Evolutionary conservation across 768 basidiomycete species (phyloP).

Genomic region (Collybia mongolica): DNA sequence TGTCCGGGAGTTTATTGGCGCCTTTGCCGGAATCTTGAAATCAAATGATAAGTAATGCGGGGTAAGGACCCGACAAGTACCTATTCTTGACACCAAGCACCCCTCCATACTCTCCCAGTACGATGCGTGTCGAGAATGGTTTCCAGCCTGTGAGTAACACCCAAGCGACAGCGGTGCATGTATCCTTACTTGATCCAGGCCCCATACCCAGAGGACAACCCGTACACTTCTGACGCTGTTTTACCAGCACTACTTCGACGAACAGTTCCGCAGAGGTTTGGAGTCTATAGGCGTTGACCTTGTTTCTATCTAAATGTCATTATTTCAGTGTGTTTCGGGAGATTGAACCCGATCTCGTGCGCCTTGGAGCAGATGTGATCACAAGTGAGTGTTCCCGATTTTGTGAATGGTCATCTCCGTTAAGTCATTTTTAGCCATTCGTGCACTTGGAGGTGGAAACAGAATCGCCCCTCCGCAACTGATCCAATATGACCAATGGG

Average conservation of each 20-base stretch:
- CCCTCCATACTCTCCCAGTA: not conserved
- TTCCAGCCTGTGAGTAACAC: slow-evolving; percentile 50
- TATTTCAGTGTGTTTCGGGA: slow-evolving; percentile 39
- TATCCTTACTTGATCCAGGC: slow-evolving; percentile 27
- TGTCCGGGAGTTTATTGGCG: not conserved
- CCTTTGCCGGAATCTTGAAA: slow-evolving; percentile 3
- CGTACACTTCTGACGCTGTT: slow-evolving; percentile 60
- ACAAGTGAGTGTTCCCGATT: slow-evolving; percentile 35
- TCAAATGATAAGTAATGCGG: slow-evolving; percentile 5
- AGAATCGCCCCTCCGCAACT: slow-evolving; percentile 50
- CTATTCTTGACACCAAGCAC: not conserved
- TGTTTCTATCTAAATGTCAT: not conserved
- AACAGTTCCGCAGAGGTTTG: slow-evolving; percentile 45
- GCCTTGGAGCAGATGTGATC: slow-evolving; percentile 55
- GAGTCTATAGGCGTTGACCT: slow-evolving; percentile 1
- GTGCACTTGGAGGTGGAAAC: slow-evolving; percentile 42
- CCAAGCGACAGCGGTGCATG: not conserved
- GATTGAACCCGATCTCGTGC: slow-evolving; percentile 59
- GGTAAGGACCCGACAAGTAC: not conserved
- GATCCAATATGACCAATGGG: slow-evolving; percentile 76
- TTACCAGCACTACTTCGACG: slow-evolving; percentile 61
- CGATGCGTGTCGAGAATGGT: slow-evolving; percentile 66
- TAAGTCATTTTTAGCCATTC: slow-evolving; percentile 41
- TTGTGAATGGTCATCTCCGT: too few species aligned
- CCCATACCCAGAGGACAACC: slow-evolving; percentile 56